Evolutionary conservation across 441 rosid genomes (phyloP), one percentile per base, ranked within the genome.

Genomic region (Biscutella laevigata): DNA sequence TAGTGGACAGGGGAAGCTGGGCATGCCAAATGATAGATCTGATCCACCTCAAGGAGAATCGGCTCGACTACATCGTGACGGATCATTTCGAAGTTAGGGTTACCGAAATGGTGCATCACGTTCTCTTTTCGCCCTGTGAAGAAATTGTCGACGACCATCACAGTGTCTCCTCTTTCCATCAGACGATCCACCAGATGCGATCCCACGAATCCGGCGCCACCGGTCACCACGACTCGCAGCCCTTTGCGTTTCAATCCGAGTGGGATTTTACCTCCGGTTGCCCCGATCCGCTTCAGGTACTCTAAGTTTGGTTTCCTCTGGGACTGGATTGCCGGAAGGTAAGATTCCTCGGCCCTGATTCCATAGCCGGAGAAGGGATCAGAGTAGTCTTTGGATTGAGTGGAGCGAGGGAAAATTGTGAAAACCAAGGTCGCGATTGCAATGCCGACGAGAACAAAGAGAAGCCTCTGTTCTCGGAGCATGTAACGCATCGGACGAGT

Each of bases 1-100:
- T 85, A 85, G 40, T 85, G 94, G 8, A 85, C 94, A 39, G 94
- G 94, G 2, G 91, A 83, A n/a, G 91, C 91, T 40, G 91, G 91
- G 52, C 91, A 83, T 17, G 91, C 91, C 48, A 83, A 56, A 47
- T 83, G 91, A 57, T 83, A 83, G 80, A 83, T 80, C 82, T 83
- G 91, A 57, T 83, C 91, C 28, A 83, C 87, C 47, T 83, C 91
- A 2, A 83, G 62, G 2, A 83, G 71, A 14, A 83, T 69, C 6
- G 84, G 84, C 63, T 83, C 84, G 0, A 83, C 91, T 2, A 83
- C 91, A 53, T 83, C 91, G 54, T 83, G 91, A 2, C 91, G 57
- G 13, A 83, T 83, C 3, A 83, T 71, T 64, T 86, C 95, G 34
- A 86, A 86, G 67, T 72, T 75, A 1, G 91, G 91, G 57, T 86